phyloP scores from a whole-genome alignment of 2,329 filamentous ascomycete genomes.

The Neopestalotiopsis clavispora region DNA sequence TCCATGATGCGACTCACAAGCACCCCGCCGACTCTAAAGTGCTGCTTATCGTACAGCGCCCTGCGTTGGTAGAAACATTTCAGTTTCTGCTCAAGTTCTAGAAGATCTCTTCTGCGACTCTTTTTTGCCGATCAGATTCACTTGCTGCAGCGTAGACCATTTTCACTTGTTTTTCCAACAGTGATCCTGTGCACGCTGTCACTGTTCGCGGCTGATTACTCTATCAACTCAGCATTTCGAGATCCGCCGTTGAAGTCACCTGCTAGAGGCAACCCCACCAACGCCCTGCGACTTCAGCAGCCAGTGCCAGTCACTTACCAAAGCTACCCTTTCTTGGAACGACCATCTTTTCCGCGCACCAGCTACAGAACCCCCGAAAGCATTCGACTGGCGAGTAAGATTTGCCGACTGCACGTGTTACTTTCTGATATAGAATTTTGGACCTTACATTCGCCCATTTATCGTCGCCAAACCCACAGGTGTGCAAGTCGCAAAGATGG shows the following conservation, averaged over 20 bases:
- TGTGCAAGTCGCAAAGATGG: slow-evolving; percentile 50
- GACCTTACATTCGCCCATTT: neutral
- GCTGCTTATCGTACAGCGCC: neutral
- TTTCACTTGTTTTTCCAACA: neutral
- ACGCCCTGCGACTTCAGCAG: neutral
- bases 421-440: neutral
- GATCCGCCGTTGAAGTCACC: slow-evolving; percentile 5
- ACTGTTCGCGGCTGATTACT: neutral
- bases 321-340: neutral
- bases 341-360: neutral
- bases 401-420: neutral
- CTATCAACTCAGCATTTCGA: neutral
- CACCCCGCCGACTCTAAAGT: neutral
- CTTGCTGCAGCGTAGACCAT: neutral
- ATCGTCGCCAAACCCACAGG: slow-evolving; percentile 1
- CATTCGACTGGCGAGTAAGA: neutral
- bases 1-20: neutral
- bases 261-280: slow-evolving; percentile 4
- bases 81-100: neutral
- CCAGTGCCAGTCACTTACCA: neutral
- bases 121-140: neutral
- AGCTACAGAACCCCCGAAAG: neutral
- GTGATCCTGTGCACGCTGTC: neutral
- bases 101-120: neutral
- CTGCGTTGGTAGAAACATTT: neutral